Percentiles rank a stretch among this genome's conserved stretches.
Evolutionary conservation across 75 land plant genomes (phyloP).

Genomic region (Ceratopteris richardii): DNA sequence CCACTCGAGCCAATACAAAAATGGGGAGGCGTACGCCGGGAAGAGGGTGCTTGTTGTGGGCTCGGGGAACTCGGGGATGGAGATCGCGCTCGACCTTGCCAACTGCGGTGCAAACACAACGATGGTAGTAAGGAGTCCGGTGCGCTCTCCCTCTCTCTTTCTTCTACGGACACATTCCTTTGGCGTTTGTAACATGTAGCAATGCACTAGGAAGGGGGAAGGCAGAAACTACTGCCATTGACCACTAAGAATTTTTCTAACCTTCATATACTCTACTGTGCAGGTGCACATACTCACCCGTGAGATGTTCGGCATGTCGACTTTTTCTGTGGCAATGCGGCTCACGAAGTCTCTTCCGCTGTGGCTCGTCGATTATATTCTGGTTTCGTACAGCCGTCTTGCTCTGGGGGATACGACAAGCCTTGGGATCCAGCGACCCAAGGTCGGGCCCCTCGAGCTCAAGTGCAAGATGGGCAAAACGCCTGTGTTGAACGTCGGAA

Average conservation of each 20-base stretch:
- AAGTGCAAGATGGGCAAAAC: constrained; percentile 26
- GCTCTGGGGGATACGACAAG: constrained; percentile 17
- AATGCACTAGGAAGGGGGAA: too few relatives aligned
- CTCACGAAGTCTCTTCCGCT: constrained; percentile 19
- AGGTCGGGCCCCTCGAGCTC: constrained; percentile 27
- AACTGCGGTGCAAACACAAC: constrained; percentile 30
- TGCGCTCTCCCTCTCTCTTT: constrained; percentile 11
- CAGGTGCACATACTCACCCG: constrained; percentile 30
- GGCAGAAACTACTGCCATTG: too few relatives aligned
- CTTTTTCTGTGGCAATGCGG: constrained; percentile 25
- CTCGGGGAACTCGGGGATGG: constrained; percentile 78
- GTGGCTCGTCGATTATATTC: constrained; percentile 14
- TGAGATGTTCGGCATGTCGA: constrained; percentile 26
- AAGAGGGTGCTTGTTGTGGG: constrained; percentile 68
- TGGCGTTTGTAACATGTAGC: too few relatives aligned
- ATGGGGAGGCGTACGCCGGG: constrained; percentile 7
- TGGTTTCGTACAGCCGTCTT: constrained; percentile 11
- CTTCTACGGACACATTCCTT: neutral
- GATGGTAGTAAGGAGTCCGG: constrained; percentile 54
- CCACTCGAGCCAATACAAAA: constrained; percentile 25
- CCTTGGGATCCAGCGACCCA: constrained; percentile 22
- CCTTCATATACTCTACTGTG: constrained; percentile 6
- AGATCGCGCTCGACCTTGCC: constrained; percentile 50
- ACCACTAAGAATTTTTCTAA: neutral
- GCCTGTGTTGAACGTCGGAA: constrained; percentile 30